Base-by-base conservation (phyloP, 176 grass and related monocot genomes). In the Microstegium vimineum region DNA sequence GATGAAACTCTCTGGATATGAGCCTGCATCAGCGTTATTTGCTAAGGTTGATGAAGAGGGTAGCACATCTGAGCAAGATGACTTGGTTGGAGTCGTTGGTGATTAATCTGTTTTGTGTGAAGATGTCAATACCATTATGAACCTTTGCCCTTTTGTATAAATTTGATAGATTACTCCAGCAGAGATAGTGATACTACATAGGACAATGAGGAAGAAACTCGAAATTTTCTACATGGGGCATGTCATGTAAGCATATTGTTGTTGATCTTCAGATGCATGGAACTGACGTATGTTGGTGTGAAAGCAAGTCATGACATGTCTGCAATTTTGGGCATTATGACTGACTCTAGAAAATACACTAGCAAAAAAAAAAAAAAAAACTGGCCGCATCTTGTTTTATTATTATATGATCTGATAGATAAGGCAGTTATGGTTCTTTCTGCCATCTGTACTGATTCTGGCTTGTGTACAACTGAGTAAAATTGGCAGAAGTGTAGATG, bases 1-100 rank as follows among this genome's bases (percentile, higher is more conserved):
- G 78, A 97, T 97, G 91, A 94, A 85, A 75, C 63, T 84, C 32
- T 82, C 82, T 49, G 86, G 83, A 63, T 86, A 90, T 87, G 76
- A 85, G 33, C 87, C 85, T 85, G 60, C 82, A 81, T 42, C 82
- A 63, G 54, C 70, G 66, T 74, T 27, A 37, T 82, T 86, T 77
- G 42, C 75, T 83, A 73, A 82, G 56, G 73, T 72, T 82, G 67
- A 78, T 72, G 74, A 88, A 86, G 83, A 86, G 45, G 84, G 54
- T n/a, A 83, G 26, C 33, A 43, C 41, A 72, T 76, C 27, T 35
- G 82, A 81, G 41, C 71, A 89, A 35, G 56, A 85, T 81, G 71
- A 77, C 15, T 82, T 77, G 33, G 42, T 59, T 82, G 65, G 56
- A 82, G 51, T 45, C 18, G 40, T 26, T 52, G 64, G 64, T 85